Conservation (phyloP, 345 rosid genomes). For the Acer campestre region DNA sequence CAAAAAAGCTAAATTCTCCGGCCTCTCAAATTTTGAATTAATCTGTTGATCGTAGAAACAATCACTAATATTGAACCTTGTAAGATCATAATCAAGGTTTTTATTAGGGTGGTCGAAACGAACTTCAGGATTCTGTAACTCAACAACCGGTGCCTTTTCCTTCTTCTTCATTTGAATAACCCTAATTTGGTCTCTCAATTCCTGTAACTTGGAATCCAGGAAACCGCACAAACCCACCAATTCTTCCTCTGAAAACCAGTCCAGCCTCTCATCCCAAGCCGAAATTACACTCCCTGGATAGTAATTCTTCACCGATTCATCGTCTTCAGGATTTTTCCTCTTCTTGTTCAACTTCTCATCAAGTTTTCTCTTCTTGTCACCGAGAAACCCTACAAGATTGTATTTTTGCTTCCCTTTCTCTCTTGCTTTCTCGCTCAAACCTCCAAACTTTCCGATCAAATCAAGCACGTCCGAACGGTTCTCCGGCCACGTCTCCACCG, state of each 20-base stretch:
- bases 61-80: not conserved
- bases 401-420: not conserved
- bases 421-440: not conserved
- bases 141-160: too few relatives aligned
- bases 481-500: slow-evolving; percentile 19
- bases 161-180: not conserved
- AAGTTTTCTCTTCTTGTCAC: not conserved
- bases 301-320: too few relatives aligned
- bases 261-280: not conserved
- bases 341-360: not conserved
- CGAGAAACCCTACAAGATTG: not conserved
- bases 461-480: not conserved
- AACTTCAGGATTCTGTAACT: not conserved
- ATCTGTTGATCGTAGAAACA: not conserved
- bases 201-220: slow-evolving; percentile 3
- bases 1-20: not conserved
- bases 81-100: not conserved
- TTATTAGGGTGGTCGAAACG: not conserved
- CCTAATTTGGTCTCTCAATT: not conserved
- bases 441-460: not conserved
- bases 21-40: not conserved
- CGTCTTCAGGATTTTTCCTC: too few relatives aligned
- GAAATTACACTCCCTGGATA: too few relatives aligned
- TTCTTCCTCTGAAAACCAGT: not conserved
- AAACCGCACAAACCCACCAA: not conserved